phyloP scores from a whole-genome alignment of 1,139 yeast genomes.

The Keqinozyma sinolaborantium region DNA sequence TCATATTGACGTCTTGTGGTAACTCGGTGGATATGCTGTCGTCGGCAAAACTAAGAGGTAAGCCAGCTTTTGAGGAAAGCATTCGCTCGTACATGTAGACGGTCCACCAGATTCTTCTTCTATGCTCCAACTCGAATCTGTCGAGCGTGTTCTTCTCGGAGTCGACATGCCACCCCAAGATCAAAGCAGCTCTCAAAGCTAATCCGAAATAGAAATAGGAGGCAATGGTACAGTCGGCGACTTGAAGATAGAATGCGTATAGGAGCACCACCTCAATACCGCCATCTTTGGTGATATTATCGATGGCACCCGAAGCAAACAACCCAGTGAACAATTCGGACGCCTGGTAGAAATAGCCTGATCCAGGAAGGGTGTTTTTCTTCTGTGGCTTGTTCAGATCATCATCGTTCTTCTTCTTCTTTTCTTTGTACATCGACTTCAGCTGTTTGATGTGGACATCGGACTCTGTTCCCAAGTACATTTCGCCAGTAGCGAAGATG shows the following conservation, averaged over 20 bases:
- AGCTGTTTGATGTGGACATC: constrained; percentile 34
- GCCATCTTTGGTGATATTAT: constrained; percentile 72
- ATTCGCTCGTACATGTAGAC: constrained; percentile 86
- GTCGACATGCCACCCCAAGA: constrained; percentile 82
- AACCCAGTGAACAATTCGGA: constrained; percentile 71
- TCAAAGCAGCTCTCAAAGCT: constrained; percentile 70
- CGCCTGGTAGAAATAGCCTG: constrained; percentile 73
- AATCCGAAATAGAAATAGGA: constrained; percentile 79
- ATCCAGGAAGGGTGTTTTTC: constrained; percentile 62
- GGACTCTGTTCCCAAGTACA: constrained; percentile 74
- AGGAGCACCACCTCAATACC: constrained; percentile 77
- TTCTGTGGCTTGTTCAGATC: constrained; percentile 14
- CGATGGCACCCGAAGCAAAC: constrained; percentile 77
- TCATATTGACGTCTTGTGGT: constrained; percentile 69
- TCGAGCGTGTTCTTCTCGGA: constrained; percentile 64
- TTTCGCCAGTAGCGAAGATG: constrained; percentile 81
- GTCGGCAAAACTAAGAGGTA: constrained; percentile 76
- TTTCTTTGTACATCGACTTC: constrained; percentile 21
- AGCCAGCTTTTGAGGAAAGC: constrained; percentile 81
- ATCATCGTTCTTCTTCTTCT: constrained; percentile 33
- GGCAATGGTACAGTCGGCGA: constrained; percentile 81
- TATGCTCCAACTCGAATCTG: constrained; percentile 70
- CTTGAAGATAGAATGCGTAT: constrained; percentile 79
- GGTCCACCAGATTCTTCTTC: constrained; percentile 89
- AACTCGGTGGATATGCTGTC: constrained; percentile 74